A percentile compares a stretch with the other conserved stretches of the same genome.
Conservation (phyloP, 345 rosid species). For the Chamaenerion angustifolium region DNA sequence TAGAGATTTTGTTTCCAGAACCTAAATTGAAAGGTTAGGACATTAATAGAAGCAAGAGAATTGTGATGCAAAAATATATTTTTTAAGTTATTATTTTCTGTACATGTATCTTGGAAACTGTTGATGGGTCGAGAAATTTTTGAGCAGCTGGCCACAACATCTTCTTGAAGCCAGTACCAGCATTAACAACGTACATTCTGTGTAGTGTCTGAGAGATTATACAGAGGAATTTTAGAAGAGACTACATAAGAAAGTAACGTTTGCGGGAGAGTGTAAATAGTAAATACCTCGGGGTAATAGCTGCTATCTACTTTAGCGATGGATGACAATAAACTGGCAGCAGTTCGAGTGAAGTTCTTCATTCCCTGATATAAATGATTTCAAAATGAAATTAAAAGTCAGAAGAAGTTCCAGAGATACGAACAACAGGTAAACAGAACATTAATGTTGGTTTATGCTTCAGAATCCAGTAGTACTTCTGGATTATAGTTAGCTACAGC, state of each 20-base stretch:
- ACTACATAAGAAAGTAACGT: neutral
- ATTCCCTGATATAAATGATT: slow-evolving; percentile 42
- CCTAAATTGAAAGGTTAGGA: slow-evolving; percentile 26
- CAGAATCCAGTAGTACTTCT: too few species aligned
- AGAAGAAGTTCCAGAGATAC: neutral
- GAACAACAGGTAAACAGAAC: too few species aligned
- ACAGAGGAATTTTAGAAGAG: slow-evolving; percentile 3
- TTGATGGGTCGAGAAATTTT: slow-evolving; percentile 79
- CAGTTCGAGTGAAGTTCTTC: slow-evolving; percentile 76
- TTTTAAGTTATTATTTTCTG: slow-evolving; percentile 7
- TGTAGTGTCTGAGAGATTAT: slow-evolving; percentile 56
- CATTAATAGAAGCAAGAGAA: neutral
- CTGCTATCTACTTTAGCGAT: slow-evolving; percentile 70
- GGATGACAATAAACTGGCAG: slow-evolving; percentile 71
- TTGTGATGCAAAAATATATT: neutral
- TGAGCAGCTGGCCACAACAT: slow-evolving; percentile 99
- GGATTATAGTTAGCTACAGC: too few species aligned
- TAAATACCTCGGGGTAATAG: slow-evolving; percentile 90
- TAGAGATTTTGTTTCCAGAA: slow-evolving; percentile 70
- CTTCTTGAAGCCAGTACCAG: slow-evolving; percentile 89
- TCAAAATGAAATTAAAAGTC: neutral
- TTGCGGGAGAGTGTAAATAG: neutral
- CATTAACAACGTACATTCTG: slow-evolving; percentile 81
- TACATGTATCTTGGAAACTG: slow-evolving; percentile 79
- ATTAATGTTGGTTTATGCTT: too few species aligned